Evolutionary conservation across 176 grass and related monocot genomes (phyloP), one percentile per base, ranked within the genome.

Genomic region (Thinopyrum elongatum): DNA sequence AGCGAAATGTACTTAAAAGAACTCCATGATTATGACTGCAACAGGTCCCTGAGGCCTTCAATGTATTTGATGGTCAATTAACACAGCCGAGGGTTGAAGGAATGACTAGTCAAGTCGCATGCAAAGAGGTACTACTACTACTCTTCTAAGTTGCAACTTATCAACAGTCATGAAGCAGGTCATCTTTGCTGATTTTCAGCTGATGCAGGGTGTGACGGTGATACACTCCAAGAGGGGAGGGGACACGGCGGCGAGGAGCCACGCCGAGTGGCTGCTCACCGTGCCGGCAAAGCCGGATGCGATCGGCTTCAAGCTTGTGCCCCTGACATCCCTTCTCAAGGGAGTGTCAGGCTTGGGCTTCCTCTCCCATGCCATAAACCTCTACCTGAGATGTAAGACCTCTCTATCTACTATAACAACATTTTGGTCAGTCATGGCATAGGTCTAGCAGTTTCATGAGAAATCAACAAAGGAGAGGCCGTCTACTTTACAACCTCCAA

Each of bases 281-380:
- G 76, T 98, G 73, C 88, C 82, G n/a, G 70, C 82, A 44, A 85
- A 78, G 75, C 92, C 87, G 1, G 97, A 98, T 6, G 87, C 87
- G 1, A 95, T 98, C 85, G 65, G 91, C 82, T 96, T 98, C 82
- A 86, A 81, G 65, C 93, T 98, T 60, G 90, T 98, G 29, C 97
- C 94, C 12, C 92, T 95, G 42, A 95, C 90, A 36, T 95, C 97
- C 23, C 94, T 98, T 76, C 86, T 95, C 71, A 95, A 81, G 62
- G 93, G 90, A 3, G 86, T 92, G 21, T 15, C 84, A 14, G 94
- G 97, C 15, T 19, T 58, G 15, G 92, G 94, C 31, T 98, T 95
- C 88, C 87, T 98, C 57, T 92, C 90, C 47, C 97, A 98, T 88
- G 94, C 97, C 87, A 90, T 98, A 42, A 95, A 98, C 85, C 92